Evolutionary conservation across 352 stramenopile species (phyloP).

Genomic region (Phytophthora constricta): DNA sequence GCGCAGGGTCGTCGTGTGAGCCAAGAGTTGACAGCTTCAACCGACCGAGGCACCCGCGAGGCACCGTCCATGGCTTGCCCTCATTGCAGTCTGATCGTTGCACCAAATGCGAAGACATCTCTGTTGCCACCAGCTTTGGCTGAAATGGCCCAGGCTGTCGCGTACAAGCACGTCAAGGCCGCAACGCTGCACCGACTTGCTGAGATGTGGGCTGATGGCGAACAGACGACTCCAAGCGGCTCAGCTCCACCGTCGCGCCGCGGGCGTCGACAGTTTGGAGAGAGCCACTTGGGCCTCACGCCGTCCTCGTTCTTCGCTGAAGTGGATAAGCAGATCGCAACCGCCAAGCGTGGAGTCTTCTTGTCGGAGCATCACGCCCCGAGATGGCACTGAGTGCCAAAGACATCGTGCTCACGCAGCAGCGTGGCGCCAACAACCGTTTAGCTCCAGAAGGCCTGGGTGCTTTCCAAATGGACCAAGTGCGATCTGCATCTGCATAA

Average conservation of each 20-base stretch:
- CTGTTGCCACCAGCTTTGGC: conserved; percentile 41
- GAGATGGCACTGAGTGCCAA: conserved; percentile 65
- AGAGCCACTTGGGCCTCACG: conserved; percentile 54
- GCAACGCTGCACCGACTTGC: conserved; percentile 64
- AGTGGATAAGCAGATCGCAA: conserved; percentile 55
- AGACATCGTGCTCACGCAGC: conserved; percentile 40
- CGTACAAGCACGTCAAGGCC: conserved; percentile 60
- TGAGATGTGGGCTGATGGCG: conserved; percentile 39
- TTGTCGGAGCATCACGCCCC: conserved; percentile 45
- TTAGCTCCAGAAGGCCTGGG: neutral
- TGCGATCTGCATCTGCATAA: conserved; percentile 29
- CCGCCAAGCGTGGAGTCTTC: conserved; percentile 57
- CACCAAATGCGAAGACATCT: conserved; percentile 17
- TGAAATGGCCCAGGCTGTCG: conserved; percentile 44
- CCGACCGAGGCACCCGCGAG: conserved; percentile 14
- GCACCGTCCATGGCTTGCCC: conserved; percentile 51
- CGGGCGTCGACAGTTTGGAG: conserved; percentile 11
- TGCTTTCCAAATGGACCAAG: conserved; percentile 20
- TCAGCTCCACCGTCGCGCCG: conserved; percentile 10
- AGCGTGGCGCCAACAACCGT: neutral
- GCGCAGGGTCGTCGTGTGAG: conserved; percentile 62
- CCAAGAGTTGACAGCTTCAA: conserved; percentile 23
- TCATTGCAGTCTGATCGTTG: conserved; percentile 50
- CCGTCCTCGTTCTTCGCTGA: conserved; percentile 69
- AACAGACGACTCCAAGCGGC: conserved; percentile 3